phyloP scores from a whole-genome alignment of 495 filamentous ascomycete species.

The Penicillium arizonense region DNA sequence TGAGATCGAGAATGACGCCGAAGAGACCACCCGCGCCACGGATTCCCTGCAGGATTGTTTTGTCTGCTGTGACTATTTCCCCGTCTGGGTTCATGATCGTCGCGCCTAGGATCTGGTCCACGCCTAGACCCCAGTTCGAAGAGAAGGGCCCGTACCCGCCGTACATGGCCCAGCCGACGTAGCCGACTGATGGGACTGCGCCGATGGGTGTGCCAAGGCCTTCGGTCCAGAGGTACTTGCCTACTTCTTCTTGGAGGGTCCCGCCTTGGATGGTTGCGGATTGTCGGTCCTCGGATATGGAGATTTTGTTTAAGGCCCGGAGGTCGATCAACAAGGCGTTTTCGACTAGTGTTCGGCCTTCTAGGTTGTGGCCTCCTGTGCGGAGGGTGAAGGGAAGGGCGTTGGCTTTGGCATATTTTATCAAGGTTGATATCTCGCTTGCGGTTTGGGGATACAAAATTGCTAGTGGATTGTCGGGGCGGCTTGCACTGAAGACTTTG shows the following conservation, averaged over 20 bases:
- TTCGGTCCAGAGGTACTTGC: slow-evolving; percentile 19
- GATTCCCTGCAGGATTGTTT: slow-evolving; percentile 30
- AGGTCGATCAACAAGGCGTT: slow-evolving; percentile 36
- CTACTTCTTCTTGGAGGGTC: slow-evolving; percentile 26
- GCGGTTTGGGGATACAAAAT: slow-evolving; percentile 32
- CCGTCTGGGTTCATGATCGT: slow-evolving; percentile 36
- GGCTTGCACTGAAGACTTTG: slow-evolving; percentile 13
- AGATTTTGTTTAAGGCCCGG: slow-evolving; percentile 28
- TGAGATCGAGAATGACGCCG: slow-evolving; percentile 41
- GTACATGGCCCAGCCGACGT: slow-evolving; percentile 39
- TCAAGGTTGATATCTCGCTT: slow-evolving; percentile 24
- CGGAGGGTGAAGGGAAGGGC: slow-evolving; percentile 34
- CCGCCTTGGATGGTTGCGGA: slow-evolving; percentile 36
- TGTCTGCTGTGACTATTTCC: slow-evolving; percentile 30
- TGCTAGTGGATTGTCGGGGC: slow-evolving; percentile 20
- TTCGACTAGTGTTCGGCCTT: slow-evolving; percentile 20
- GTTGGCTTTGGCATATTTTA: slow-evolving; percentile 17
- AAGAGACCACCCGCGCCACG: slow-evolving; percentile 39
- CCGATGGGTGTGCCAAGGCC: slow-evolving; percentile 31
- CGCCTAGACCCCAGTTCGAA: slow-evolving; percentile 33
- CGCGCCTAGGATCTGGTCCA: slow-evolving; percentile 41
- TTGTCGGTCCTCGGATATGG: slow-evolving; percentile 18
- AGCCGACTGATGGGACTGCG: slow-evolving; percentile 28
- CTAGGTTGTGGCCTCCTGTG: slow-evolving; percentile 37
- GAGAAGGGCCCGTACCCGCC: slow-evolving; percentile 42